phyloP scores from a whole-genome alignment of 2,329 filamentous ascomycete species.

The Pseudogymnoascus destructans region DNA sequence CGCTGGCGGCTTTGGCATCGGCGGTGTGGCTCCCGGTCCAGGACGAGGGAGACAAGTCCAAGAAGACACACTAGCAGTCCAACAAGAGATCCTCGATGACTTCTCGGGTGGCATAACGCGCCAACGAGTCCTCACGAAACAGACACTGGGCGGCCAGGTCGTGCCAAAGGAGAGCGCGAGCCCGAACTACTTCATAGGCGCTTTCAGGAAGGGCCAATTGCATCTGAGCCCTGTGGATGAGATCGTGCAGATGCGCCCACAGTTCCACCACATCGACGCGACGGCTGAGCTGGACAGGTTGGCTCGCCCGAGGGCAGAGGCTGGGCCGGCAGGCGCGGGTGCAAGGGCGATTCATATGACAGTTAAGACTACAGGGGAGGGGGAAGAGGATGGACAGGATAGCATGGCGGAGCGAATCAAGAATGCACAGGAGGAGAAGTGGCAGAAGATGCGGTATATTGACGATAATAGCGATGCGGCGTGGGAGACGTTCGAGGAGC shows the following conservation, averaged over 20 bases:
- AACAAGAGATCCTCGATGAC: constrained; percentile 33
- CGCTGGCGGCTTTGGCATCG: constrained; percentile 58
- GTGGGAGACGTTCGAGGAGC: constrained; percentile 62
- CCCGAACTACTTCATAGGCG: constrained; percentile 70
- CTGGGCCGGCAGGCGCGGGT: constrained; percentile 34
- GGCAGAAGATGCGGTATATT: constrained; percentile 66
- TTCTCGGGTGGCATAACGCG: constrained; percentile 57
- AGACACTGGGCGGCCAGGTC: constrained; percentile 76
- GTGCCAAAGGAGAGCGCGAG: constrained; percentile 49
- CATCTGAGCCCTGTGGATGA: constrained; percentile 76
- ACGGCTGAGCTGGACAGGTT: constrained; percentile 48
- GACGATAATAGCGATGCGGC: constrained; percentile 68
- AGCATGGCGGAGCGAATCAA: constrained; percentile 67
- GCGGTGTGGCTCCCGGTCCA: constrained; percentile 29
- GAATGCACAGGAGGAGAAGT: constrained; percentile 67
- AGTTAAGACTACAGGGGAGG: constrained; percentile 62
- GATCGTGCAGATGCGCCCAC: constrained; percentile 77
- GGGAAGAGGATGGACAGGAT: constrained; percentile 50
- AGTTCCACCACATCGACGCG: constrained; percentile 88
- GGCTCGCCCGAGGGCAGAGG: constrained; percentile 29
- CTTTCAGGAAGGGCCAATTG: constrained; percentile 75
- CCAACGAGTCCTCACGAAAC: constrained; percentile 61
- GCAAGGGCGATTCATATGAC: constrained; percentile 69
- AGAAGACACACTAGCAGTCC: constrained; percentile 33
- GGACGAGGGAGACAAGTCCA: constrained; percentile 29